Base-by-base conservation (phyloP, 331 rosid species). In the Quercus tomentella region DNA sequence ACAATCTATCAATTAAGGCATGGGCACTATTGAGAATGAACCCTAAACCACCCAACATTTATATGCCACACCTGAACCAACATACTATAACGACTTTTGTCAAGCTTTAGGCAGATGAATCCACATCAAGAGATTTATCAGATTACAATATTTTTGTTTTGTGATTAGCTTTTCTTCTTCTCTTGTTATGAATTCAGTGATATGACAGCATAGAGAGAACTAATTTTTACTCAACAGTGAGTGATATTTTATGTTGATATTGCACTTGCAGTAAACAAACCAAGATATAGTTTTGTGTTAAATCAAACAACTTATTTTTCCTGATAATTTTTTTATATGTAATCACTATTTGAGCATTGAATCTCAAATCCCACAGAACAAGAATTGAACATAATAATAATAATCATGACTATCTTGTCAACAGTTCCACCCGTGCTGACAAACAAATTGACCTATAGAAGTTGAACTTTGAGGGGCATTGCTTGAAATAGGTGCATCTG, bases 391-490 rank as follows among this genome's bases (percentile, higher is more conserved):
- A 23, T 23, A 23, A 28, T 28, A 23, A 28, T 28, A n/a, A 31
- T 67, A 70, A 3, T 4, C 21, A 26, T 26, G 37, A 63, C 18
- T 15, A 63, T 30, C 21, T 74, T 72, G 35, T 52, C 41, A 22
- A 83, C 45, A 79, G 57, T 56, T 55, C 66, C 74, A 41, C 26
- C 7, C 23, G 22, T 68, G 68, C 56, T 33, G 73, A 63, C 23
- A 76, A 73, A 28, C 41, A 63, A 16, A 28, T 63, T 17, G 72
- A 88, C 92, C 92, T 88, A 81, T 80, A 49, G 88, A 77, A 20
- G 37, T 28, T 43, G 77, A 79, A 75, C 75, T 81, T 77, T 69
- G 69, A 54, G 57, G 80, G 69, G 67, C 80, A 76, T 72, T 80
- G 67, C 31, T 76, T 26, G 82, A 35, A 78, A 22, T 37, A 45